A percentile compares a stretch with the other conserved stretches of the same genome.
These are phyloP conservation scores for Nitzschia palea DNA, from an alignment of 108 stramenopile genomes.

Conservation along the genomic window DNA sequence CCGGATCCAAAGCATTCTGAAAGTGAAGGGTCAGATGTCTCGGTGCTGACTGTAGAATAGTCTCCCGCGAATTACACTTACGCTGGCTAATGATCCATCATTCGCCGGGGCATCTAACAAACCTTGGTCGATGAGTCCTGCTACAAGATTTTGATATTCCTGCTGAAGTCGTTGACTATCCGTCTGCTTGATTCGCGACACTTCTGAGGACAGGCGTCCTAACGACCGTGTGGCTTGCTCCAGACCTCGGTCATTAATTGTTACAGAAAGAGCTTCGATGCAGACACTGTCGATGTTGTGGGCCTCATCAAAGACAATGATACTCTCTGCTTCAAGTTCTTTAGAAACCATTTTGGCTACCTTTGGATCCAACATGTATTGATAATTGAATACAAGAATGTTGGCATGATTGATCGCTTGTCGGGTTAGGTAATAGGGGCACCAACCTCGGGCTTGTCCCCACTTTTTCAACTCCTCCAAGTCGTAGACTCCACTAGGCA, in stretches of 20 bases:
- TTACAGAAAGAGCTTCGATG: constrained; percentile 96
- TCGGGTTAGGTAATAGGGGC: constrained; percentile 98
- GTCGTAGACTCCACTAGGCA: constrained; percentile 95
- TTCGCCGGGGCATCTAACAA: constrained; percentile 69
- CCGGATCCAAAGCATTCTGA: constrained; percentile 75
- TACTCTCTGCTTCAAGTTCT: constrained; percentile 94
- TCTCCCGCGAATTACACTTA: constrained; percentile 22
- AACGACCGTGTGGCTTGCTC: constrained; percentile 90
- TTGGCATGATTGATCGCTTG: constrained; percentile 97
- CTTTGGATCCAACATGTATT: constrained; percentile 99
- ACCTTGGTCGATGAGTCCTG: constrained; percentile 86
- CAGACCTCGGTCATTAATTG: constrained; percentile 88
- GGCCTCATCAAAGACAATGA: constrained; percentile 99
- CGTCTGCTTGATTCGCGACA: constrained; percentile 79
- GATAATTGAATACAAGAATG: constrained; percentile 99
- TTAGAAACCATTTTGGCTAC: constrained; percentile 91
- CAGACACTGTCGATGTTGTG: constrained; percentile 99
- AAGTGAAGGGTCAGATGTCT: not conserved
- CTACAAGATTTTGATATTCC: constrained; percentile 92
- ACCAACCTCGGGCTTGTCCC: constrained; percentile 91
- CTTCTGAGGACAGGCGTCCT: constrained; percentile 81
- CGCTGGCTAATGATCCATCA: constrained; percentile 64
- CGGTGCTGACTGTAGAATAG: too few relatives aligned
- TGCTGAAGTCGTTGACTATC: constrained; percentile 85
- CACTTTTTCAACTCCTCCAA: constrained; percentile 91